Evolutionary conservation across 2,329 filamentous ascomycete genomes (phyloP).

Genomic region (Zasmidium angulare): DNA sequence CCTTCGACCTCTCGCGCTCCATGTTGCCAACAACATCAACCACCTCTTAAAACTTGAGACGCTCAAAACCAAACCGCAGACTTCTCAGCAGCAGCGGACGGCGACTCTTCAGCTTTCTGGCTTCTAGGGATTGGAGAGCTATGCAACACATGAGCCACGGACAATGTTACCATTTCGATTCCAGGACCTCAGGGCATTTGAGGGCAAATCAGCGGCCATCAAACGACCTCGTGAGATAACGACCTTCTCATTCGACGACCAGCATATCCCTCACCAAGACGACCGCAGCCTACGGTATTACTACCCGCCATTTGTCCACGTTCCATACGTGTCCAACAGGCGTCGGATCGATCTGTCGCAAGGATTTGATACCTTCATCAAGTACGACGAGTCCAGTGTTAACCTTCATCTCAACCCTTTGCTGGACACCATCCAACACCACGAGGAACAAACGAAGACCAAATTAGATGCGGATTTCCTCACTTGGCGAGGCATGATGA

Average conservation of each 20-base stretch:
- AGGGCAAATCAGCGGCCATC: conserved; percentile 66
- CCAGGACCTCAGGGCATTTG: conserved; percentile 69
- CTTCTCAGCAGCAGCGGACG: no score
- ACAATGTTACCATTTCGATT: conserved; percentile 55
- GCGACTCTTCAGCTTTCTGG: no score
- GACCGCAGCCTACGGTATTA: conserved; percentile 64
- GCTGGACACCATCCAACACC: conserved; percentile 69
- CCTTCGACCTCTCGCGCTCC: neutral
- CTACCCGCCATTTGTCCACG: conserved; percentile 56
- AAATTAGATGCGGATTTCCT: conserved; percentile 68
- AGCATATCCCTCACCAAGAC: conserved; percentile 70
- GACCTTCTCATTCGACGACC: conserved; percentile 87
- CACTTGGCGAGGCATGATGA: conserved; percentile 98
- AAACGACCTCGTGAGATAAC: conserved; percentile 83
- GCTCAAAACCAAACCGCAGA: no score
- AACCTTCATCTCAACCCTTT: conserved; percentile 88
- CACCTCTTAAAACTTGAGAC: neutral
- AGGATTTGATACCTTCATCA: conserved; percentile 74
- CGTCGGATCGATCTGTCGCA: conserved; percentile 69
- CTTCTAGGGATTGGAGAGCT: no score
- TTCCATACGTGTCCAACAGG: conserved; percentile 20
- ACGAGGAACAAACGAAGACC: conserved; percentile 63
- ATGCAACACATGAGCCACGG: neutral
- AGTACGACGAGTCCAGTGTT: conserved; percentile 78
- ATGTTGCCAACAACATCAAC: neutral